phyloP scores from a whole-genome alignment of 306 rosid species.

The Gleditsia sinensis region DNA sequence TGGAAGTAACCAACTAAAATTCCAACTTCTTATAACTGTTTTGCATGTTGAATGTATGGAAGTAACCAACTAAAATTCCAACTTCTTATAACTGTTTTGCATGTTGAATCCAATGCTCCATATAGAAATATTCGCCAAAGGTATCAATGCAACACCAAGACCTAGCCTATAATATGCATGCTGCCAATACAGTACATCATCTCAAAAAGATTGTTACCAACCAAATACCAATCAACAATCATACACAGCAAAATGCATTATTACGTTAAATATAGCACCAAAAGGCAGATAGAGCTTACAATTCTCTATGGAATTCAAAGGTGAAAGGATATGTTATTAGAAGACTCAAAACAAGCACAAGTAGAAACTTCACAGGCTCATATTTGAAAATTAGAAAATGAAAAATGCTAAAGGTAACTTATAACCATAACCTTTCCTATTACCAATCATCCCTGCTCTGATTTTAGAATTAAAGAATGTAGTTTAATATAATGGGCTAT shows the following conservation, averaged over 20 bases:
- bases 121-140: neutral
- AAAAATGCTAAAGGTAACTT: too few relatives aligned
- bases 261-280: neutral
- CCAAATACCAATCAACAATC: neutral
- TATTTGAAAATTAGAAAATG: too few relatives aligned
- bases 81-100: neutral
- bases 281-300: too few relatives aligned
- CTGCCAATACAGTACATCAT: neutral
- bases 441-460: neutral
- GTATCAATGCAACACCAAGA: constrained; percentile 2
- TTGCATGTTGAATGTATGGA: neutral
- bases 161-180: neutral
- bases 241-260: neutral
- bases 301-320: neutral
- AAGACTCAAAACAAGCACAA: neutral
- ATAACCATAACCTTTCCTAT: neutral
- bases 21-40: neutral
- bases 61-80: neutral
- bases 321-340: neutral
- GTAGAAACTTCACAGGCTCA: too few relatives aligned
- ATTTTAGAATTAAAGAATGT: neutral
- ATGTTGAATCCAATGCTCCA: neutral
- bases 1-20: neutral
- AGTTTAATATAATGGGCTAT: neutral
- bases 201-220: neutral